Evolutionary conservation across 176 grass and related monocot genomes (phyloP).

Genomic region (Tuctoria greenei): DNA sequence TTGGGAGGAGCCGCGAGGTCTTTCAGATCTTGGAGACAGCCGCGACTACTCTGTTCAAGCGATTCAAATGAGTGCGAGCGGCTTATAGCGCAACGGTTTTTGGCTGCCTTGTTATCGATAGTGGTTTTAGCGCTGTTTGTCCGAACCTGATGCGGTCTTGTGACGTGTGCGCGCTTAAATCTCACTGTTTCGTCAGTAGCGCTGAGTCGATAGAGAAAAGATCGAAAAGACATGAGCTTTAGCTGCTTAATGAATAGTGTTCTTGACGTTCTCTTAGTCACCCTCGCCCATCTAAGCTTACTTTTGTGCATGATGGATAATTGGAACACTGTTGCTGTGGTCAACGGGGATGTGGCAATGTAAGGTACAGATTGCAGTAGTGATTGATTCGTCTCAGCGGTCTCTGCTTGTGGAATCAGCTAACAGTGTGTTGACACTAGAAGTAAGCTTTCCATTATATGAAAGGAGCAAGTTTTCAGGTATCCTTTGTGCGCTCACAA

Average conservation of each 20-base stretch:
- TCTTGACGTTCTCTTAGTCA: slow-evolving; percentile 25
- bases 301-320: background rate
- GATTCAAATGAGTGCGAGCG: slow-evolving; percentile 20
- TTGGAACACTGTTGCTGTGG: background rate
- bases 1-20: background rate
- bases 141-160: slow-evolving; percentile 29
- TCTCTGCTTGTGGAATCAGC: background rate
- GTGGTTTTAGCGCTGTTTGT: background rate
- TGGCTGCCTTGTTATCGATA: background rate
- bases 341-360: background rate
- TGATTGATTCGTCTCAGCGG: background rate
- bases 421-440: background rate
- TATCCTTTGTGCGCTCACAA: background rate
- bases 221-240: background rate
- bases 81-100: background rate
- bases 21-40: background rate
- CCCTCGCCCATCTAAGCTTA: too few relatives aligned
- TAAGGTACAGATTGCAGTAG: background rate
- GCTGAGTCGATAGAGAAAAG: background rate
- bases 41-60: background rate
- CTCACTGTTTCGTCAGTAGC: background rate
- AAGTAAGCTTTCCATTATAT: background rate
- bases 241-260: slow-evolving; percentile 17
- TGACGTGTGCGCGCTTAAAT: background rate
- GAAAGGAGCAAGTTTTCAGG: background rate